phyloP scores from a whole-genome alignment of 805 yeast genomes.

The Hermanozyma aechmeae region DNA sequence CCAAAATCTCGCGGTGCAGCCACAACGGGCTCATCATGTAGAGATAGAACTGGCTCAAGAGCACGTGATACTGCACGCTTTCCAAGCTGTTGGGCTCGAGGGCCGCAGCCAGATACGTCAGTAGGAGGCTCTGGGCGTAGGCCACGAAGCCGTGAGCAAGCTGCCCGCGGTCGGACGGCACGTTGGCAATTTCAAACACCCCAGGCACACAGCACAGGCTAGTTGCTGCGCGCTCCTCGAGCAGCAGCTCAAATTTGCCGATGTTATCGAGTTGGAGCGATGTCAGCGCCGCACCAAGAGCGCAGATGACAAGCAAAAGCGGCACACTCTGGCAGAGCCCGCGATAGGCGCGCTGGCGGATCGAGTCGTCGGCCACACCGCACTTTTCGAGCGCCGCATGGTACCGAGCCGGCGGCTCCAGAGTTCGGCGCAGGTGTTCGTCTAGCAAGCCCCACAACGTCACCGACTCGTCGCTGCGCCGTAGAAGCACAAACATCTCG shows the following conservation, averaged over 20 bases:
- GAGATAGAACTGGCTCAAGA: slow-evolving; percentile 19
- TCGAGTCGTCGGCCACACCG: slow-evolving; percentile 9
- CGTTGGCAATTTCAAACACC: too few species aligned
- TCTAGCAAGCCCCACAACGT: slow-evolving; percentile 12
- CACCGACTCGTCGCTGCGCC: slow-evolving; percentile 9
- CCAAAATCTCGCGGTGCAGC: slow-evolving; percentile 15
- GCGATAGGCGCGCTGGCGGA: slow-evolving; percentile 12
- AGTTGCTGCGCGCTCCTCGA: slow-evolving; percentile 15
- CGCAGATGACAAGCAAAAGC: slow-evolving; percentile 18
- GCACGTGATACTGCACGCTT: slow-evolving; percentile 12
- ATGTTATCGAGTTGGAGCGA: slow-evolving; percentile 24
- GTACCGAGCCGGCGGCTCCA: slow-evolving; percentile 1
- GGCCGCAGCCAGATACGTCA: slow-evolving; percentile 13
- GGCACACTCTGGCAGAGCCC: slow-evolving; percentile 17
- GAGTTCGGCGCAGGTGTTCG: slow-evolving; percentile 1
- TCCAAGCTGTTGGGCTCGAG: slow-evolving; percentile 8
- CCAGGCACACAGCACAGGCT: neutral
- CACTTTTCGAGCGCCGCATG: slow-evolving; percentile 1
- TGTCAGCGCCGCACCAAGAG: slow-evolving; percentile 22
- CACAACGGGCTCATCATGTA: slow-evolving; percentile 16
- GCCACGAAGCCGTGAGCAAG: slow-evolving; percentile 14
- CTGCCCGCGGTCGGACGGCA: slow-evolving; percentile 12
- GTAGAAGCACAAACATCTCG: slow-evolving; percentile 15
- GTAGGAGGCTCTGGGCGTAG: slow-evolving; percentile 12
- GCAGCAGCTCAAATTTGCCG: slow-evolving; percentile 15